Evolutionary conservation across 352 stramenopile genomes (phyloP).

Genomic region (Phytophthora parvispora): DNA sequence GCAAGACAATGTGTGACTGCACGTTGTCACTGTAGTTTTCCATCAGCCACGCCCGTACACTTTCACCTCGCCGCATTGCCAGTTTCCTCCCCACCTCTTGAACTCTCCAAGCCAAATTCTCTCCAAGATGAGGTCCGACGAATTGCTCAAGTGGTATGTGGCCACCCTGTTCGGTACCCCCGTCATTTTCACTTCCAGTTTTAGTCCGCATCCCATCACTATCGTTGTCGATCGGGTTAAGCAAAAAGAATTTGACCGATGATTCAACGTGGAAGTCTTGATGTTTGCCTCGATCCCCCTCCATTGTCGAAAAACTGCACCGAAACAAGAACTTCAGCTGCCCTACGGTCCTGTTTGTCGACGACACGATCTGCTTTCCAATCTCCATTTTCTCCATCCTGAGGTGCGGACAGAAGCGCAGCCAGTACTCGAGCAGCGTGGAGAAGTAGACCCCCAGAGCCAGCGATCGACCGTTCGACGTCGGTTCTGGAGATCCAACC

Average conservation of each 20-base stretch:
- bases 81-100: constrained; percentile 79
- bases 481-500: constrained; percentile 40
- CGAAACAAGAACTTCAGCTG: constrained; percentile 87
- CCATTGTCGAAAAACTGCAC: constrained; percentile 26
- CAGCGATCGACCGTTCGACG: constrained; percentile 41
- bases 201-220: not conserved
- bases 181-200: not conserved
- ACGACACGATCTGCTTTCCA: constrained; percentile 73
- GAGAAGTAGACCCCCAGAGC: constrained; percentile 83
- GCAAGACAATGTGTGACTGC: constrained; percentile 65
- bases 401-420: constrained; percentile 61
- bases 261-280: constrained; percentile 77
- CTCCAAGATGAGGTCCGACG: constrained; percentile 75
- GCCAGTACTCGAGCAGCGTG: constrained; percentile 75
- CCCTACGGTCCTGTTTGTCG: constrained; percentile 68
- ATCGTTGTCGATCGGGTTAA: constrained; percentile 46
- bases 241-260: constrained; percentile 86
- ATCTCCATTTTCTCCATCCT: constrained; percentile 52
- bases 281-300: constrained; percentile 5
- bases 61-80: constrained; percentile 63
- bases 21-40: constrained; percentile 64
- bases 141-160: constrained; percentile 67
- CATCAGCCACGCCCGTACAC: constrained; percentile 60
- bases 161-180: not conserved
- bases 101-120: constrained; percentile 79